A percentile compares a stretch with the other conserved stretches of the same genome.
These are phyloP conservation scores for Corniculantispora saksenae DNA, from an alignment of 2,329 filamentous ascomycete species.

Conservation along the genomic window DNA sequence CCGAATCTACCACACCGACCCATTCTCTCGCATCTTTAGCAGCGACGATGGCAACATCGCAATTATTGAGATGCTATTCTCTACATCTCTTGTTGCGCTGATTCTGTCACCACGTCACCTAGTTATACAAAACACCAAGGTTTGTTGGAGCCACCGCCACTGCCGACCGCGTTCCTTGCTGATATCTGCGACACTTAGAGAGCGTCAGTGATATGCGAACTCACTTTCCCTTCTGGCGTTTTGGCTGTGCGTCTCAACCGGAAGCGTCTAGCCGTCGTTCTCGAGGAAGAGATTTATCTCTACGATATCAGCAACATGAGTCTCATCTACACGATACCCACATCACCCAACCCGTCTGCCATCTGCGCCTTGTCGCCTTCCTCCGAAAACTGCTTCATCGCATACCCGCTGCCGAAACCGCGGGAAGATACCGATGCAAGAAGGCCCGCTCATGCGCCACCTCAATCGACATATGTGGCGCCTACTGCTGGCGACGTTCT, in stretches of 20 bases:
- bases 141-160: conserved; percentile 39
- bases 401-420: conserved; percentile 82
- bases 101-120: conserved; percentile 89
- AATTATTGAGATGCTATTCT: conserved; percentile 98
- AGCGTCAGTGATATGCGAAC: conserved; percentile 89
- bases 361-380: conserved; percentile 93
- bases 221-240: conserved; percentile 96
- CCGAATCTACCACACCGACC: conserved; percentile 94
- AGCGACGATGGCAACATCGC: conserved; percentile 93
- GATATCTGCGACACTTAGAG: conserved; percentile 42
- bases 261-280: conserved; percentile 87
- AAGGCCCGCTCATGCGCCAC: conserved; percentile 80
- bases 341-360: conserved; percentile 87
- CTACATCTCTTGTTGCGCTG: conserved; percentile 90
- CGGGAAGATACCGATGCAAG: conserved; percentile 59
- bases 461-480: conserved; percentile 73
- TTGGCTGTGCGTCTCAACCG: conserved; percentile 91
- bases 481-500: conserved; percentile 90
- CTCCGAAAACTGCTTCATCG: conserved; percentile 93
- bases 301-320: conserved; percentile 99
- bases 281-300: conserved; percentile 95
- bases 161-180: conserved; percentile 21
- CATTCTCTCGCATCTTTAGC: conserved; percentile 92
- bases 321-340: conserved; percentile 86
- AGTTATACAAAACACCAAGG: conserved; percentile 97